A percentile compares a stretch with the other conserved stretches of the same genome.
phyloP scores from a whole-genome alignment of 2,329 filamentous ascomycete genomes.

The Teratosphaeria viscida region DNA sequence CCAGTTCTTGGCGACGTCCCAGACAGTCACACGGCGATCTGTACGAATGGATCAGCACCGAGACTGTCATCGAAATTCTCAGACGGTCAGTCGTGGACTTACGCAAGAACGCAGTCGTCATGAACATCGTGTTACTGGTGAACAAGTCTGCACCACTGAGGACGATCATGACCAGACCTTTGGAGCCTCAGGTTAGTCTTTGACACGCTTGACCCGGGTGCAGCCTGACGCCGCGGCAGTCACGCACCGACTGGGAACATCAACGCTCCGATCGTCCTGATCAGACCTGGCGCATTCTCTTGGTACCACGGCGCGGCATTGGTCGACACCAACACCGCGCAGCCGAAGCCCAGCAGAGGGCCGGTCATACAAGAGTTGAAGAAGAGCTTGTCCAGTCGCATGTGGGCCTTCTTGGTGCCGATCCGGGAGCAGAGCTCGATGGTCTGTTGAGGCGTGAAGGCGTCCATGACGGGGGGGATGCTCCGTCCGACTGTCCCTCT shows the following conservation, averaged over 20 bases:
- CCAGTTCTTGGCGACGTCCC: constrained; percentile 20
- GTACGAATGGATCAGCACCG: neutral
- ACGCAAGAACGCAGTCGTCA: constrained; percentile 33
- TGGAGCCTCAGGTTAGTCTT: neutral
- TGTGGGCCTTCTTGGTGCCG: constrained; percentile 40
- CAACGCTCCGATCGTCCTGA: constrained; percentile 22
- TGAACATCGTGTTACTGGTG: constrained; percentile 27
- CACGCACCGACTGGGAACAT: constrained; percentile 24
- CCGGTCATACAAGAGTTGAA: constrained; percentile 38
- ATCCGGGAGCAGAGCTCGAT: constrained; percentile 40
- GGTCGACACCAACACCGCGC: constrained; percentile 24
- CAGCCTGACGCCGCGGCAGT: too few relatives aligned
- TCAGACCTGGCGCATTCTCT: constrained; percentile 24
- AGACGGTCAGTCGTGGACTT: neutral
- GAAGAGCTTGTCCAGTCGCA: constrained; percentile 41
- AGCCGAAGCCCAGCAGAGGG: constrained; percentile 42
- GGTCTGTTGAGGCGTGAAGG: constrained; percentile 26
- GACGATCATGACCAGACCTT: constrained; percentile 20
- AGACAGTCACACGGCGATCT: constrained; percentile 25
- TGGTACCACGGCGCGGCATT: constrained; percentile 25
- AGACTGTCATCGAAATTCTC: neutral
- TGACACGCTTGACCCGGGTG: neutral
- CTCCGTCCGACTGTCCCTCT: neutral
- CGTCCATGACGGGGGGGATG: neutral
- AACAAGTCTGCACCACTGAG: constrained; percentile 26